Base-by-base conservation (phyloP, 768 basidiomycete species). In the Boletus coccyginus region DNA sequence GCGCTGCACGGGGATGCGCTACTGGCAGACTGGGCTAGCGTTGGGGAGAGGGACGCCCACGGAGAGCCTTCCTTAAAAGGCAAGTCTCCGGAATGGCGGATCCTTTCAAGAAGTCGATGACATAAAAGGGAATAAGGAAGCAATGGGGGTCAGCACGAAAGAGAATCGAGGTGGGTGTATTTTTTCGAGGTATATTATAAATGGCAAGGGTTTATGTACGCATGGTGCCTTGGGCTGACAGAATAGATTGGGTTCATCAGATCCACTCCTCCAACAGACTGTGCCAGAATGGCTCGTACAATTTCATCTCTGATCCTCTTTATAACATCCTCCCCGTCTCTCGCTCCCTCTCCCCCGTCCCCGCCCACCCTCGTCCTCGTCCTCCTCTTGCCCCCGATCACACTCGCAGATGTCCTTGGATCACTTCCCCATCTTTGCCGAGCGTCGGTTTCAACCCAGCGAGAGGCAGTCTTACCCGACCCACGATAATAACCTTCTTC, bases 361-460 rank as follows among this genome's bases (percentile, higher is more conserved):
- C 53, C 43, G 29, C 50, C 21, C 29, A 1, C n/a, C 52, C 47
- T 21, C 29, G n/a, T 21, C 38, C 43, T 17, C 45, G 16, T 12
- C 50, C 31, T 17, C 13, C 24, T n/a, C 39, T 3, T n/a, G 3
- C 3, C 14, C 21, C 45, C 53, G 59, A 58, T 65, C 55, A 41
- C 41, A n/a, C 5, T 9, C 21, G 13, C 21, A 4, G 43, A 70
- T 71, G 71, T 71, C 70, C 1, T 56, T 71, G 62, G 70, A 71
- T 71, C 70, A 71, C 29, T 70, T 72, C 21, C 52, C 70, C 48
- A 40, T 71, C n/a, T 70, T 71, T 43, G 7, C 66, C 9, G 70
- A 72, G 10, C 64, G 72, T 58, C 70, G 70, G 55, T 71, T 71
- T 31, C 69, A 72, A 42, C 62, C 50, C 57, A 50, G 51, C 52